These are phyloP conservation scores for Colletotrichum endophyticum DNA, from an alignment of 2,329 filamentous ascomycete species.

Conservation along the genomic window DNA sequence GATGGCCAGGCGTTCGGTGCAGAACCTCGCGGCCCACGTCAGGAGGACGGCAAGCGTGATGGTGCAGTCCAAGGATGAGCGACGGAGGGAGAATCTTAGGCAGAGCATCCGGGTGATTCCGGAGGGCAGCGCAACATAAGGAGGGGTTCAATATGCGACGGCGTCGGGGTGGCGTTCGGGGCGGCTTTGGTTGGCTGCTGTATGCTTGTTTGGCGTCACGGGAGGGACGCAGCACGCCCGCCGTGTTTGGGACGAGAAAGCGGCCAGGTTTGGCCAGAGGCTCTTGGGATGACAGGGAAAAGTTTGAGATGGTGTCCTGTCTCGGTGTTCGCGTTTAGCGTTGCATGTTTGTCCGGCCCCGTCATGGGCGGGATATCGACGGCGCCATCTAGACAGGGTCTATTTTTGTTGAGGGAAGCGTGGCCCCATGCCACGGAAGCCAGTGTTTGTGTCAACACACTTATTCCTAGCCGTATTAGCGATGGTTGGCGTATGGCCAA, in stretches of 20 bases:
- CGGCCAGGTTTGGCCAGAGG: neutral
- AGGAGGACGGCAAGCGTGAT: constrained; percentile 14
- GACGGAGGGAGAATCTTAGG: constrained; percentile 38
- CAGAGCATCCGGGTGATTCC: constrained; percentile 39
- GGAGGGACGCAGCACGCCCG: neutral
- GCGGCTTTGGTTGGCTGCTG: neutral
- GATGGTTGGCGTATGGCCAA: neutral
- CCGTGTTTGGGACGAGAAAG: neutral
- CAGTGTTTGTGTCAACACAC: neutral
- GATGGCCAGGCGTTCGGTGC: neutral
- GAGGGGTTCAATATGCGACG: neutral
- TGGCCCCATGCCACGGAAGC: neutral
- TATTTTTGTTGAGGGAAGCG: constrained; percentile 1
- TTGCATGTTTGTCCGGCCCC: neutral
- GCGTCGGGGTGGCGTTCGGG: neutral
- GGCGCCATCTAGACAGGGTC: neutral
- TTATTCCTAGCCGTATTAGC: neutral
- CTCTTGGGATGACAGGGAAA: neutral
- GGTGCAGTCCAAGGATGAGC: constrained; percentile 30
- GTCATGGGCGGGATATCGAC: neutral
- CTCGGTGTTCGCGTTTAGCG: constrained; percentile 3
- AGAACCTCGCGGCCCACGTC: constrained; percentile 20
- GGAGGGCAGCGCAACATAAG: constrained; percentile 16
- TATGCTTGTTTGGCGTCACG: neutral
- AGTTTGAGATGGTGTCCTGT: neutral